A percentile compares a stretch with the other conserved stretches of the same genome.
Conservation (phyloP, 371 early-diverging fungal species). For the Rhizopus delemar region DNA sequence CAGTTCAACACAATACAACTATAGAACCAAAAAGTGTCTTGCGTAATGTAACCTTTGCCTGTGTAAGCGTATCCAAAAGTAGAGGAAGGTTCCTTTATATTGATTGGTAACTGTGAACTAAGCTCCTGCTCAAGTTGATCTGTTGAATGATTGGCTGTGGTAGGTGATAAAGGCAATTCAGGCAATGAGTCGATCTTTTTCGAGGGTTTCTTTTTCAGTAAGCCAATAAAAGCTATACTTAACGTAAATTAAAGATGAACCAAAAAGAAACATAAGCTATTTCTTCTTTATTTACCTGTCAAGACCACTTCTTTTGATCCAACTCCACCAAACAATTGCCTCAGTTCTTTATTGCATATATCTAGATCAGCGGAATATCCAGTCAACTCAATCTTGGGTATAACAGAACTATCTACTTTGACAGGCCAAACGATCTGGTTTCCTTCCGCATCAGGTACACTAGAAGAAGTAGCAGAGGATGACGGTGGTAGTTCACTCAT, state of each 20-base stretch:
- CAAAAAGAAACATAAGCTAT: not conserved
- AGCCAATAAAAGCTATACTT: conserved; percentile 37
- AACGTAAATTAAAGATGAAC: not conserved
- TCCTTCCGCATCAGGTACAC: not conserved
- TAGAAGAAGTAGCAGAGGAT: not conserved
- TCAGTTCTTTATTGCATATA: conserved; percentile 30
- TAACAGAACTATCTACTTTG: conserved; percentile 25
- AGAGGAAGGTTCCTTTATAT: conserved; percentile 30
- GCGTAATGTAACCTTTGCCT: conserved; percentile 48
- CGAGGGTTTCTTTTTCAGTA: conserved; percentile 40
- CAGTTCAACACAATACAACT: conserved; percentile 49
- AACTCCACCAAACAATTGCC: conserved; percentile 42
- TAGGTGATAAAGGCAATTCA: conserved; percentile 25
- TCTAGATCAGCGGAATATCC: conserved; percentile 32
- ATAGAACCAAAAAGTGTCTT: conserved; percentile 52
- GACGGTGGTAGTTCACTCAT: not conserved
- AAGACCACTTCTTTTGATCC: conserved; percentile 39
- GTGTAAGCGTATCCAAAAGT: conserved; percentile 43
- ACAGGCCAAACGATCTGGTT: conserved; percentile 37
- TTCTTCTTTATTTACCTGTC: conserved; percentile 26
- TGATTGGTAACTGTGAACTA: conserved; percentile 24
- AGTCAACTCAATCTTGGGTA: conserved; percentile 31
- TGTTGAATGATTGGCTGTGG: conserved; percentile 8
- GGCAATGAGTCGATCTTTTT: not conserved
- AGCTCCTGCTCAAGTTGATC: conserved; percentile 39